phyloP scores from a whole-genome alignment of 1,284 basidiomycete species.

The Sanghuangporus sanghuang region DNA sequence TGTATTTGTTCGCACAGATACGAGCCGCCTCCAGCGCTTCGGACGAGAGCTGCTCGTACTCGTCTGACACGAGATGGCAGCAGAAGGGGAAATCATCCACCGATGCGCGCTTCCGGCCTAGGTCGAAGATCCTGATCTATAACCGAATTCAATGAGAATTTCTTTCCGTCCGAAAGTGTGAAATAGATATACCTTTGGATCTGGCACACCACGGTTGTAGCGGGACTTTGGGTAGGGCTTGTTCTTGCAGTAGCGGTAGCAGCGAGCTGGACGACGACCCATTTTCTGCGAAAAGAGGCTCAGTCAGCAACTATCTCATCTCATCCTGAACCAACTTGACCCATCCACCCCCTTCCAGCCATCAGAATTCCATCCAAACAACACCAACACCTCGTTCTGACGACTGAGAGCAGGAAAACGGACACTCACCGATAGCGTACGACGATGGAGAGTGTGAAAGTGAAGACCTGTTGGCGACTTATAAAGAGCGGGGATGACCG shows the following conservation, averaged over 20 bases:
- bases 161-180: not conserved
- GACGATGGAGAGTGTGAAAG: not conserved
- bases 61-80: conserved; percentile 94
- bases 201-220: conserved; percentile 98
- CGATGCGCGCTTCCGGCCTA: conserved; percentile 91
- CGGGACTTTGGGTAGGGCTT: conserved; percentile 93
- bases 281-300: conserved; percentile 40
- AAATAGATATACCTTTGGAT: conserved; percentile 63
- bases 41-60: conserved; percentile 95
- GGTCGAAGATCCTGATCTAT: conserved; percentile 92
- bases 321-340: not conserved
- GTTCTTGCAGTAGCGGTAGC: conserved; percentile 99
- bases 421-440: not conserved
- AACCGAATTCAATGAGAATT: not conserved
- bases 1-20: conserved; percentile 99
- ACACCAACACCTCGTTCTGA: not conserved
- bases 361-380: conserved; percentile 2
- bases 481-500: not conserved
- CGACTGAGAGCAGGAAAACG: not conserved
- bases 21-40: conserved; percentile 98
- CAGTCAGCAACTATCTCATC: not conserved
- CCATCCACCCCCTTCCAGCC: not conserved
- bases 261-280: conserved; percentile 95
- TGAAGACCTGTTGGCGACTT: not conserved
- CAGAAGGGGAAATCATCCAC: conserved; percentile 99